Evolutionary conservation across 352 stramenopile species (phyloP).

Genomic region (Pythium dissimile): DNA sequence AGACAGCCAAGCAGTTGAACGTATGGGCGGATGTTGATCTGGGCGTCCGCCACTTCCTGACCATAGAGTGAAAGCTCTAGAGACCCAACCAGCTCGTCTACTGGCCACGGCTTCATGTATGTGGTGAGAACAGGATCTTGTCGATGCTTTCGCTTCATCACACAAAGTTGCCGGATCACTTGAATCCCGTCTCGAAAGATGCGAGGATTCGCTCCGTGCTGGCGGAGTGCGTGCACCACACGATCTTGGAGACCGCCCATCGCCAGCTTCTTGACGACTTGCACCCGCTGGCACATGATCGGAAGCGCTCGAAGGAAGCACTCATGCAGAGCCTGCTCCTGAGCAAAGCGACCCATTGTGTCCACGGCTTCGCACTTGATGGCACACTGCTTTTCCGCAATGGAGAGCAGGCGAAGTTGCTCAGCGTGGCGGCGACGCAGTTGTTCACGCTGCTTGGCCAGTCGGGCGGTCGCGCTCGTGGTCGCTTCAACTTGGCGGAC

Average conservation of each 20-base stretch:
- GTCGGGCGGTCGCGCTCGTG: neutral
- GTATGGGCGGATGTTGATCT: no score
- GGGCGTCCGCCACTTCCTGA: no score
- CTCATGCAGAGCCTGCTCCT: slow-evolving; percentile 1
- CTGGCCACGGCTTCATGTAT: slow-evolving; percentile 16
- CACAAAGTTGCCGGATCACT: neutral
- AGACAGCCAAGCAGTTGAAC: no score
- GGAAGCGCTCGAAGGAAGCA: slow-evolving; percentile 20
- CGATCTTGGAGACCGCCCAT: slow-evolving; percentile 12
- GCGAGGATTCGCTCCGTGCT: neutral
- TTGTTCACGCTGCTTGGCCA: neutral
- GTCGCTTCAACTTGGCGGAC: neutral
- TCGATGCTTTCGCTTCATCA: neutral
- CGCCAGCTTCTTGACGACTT: slow-evolving; percentile 7
- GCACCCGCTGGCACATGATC: slow-evolving; percentile 13
- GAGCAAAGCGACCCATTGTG: neutral
- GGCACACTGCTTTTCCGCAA: slow-evolving; percentile 2
- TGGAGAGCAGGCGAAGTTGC: neutral
- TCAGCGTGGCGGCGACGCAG: slow-evolving; percentile 4
- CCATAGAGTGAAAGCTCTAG: neutral
- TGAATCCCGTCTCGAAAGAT: slow-evolving; percentile 4
- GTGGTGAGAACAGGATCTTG: neutral
- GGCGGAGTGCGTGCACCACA: slow-evolving; percentile 1
- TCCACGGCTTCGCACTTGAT: slow-evolving; percentile 22
- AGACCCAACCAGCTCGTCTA: neutral